Conservation (phyloP, 306 rosid species). For the Quillaja saponaria region DNA sequence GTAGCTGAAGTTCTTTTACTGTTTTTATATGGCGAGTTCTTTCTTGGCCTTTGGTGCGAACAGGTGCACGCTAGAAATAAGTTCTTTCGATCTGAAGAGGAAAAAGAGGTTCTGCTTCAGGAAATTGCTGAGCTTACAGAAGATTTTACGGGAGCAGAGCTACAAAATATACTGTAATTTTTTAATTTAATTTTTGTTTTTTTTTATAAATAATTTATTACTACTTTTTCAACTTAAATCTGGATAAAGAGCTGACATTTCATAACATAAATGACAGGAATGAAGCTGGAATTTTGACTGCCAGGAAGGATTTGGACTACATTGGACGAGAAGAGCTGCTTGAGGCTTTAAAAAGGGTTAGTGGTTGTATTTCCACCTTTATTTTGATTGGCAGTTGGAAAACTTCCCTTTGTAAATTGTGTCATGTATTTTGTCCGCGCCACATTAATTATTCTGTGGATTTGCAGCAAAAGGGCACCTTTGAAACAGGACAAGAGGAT, state of each 20-base stretch:
- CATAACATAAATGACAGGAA: conserved; percentile 62
- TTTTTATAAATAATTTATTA: no score
- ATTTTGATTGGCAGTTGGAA: conserved; percentile 31
- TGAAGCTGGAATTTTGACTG: conserved; percentile 99
- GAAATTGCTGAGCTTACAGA: conserved; percentile 88
- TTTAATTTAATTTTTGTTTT: no score
- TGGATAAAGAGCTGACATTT: conserved; percentile 31
- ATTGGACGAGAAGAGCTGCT: conserved; percentile 86
- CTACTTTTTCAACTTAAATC: conserved; percentile 26
- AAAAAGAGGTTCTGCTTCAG: conserved; percentile 65
- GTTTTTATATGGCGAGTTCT: no score
- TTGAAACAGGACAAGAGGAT: conserved; percentile 99
- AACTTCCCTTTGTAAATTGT: no score
- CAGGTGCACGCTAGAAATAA: conserved; percentile 98
- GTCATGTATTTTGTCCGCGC: no score
- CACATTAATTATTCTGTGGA: conserved; percentile 31
- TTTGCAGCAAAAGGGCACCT: conserved; percentile 97
- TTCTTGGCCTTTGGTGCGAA: conserved; percentile 28
- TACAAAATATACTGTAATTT: conserved; percentile 86
- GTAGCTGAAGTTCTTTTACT: no score
- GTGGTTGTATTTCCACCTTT: conserved; percentile 32
- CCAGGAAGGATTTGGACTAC: conserved; percentile 90
- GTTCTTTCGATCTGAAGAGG: conserved; percentile 77
- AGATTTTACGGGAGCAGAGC: conserved; percentile 98
- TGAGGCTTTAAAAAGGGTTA: conserved; percentile 97